Evolutionary conservation across 176 grass and related monocot species (phyloP).

Genomic region (Phyllostachys edulis): DNA sequence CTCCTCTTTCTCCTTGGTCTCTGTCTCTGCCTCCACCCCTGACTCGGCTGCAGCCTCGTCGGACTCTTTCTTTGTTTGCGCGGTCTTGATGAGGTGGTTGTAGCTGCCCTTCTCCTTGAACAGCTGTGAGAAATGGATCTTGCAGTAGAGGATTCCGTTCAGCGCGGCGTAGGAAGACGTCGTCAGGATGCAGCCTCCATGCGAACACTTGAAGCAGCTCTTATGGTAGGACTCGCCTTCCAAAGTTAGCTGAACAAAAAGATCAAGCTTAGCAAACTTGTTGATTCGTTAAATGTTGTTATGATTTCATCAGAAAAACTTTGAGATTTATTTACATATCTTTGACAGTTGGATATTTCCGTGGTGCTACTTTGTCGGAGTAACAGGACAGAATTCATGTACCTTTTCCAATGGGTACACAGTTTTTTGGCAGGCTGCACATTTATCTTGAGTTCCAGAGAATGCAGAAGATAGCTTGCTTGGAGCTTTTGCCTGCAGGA

Average conservation of each 20-base stretch:
- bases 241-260: conserved; percentile 52
- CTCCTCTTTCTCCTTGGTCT: neutral
- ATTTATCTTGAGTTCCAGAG: conserved; percentile 90
- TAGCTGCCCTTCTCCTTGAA: conserved; percentile 99
- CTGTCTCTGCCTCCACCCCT: neutral
- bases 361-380: neutral
- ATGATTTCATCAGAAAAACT: neutral
- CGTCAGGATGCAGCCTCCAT: conserved; percentile 82
- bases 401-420: conserved; percentile 96
- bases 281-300: neutral
- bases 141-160: conserved; percentile 88
- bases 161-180: conserved; percentile 79
- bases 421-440: conserved; percentile 87
- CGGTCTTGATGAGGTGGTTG: conserved; percentile 76
- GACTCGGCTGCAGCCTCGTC: conserved; percentile 22
- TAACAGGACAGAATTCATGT: neutral
- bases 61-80: conserved; percentile 55
- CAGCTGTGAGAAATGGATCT: conserved; percentile 89
- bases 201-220: conserved; percentile 88
- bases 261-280: neutral
- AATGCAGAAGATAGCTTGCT: conserved; percentile 85
- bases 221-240: conserved; percentile 93
- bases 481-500: conserved; percentile 63
- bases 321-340: neutral
- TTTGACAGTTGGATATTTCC: neutral